Evolutionary conservation across 2,329 filamentous ascomycete genomes (phyloP), one percentile per base, ranked within the genome.

Genomic region (Lecanoromycetidae sp.): DNA sequence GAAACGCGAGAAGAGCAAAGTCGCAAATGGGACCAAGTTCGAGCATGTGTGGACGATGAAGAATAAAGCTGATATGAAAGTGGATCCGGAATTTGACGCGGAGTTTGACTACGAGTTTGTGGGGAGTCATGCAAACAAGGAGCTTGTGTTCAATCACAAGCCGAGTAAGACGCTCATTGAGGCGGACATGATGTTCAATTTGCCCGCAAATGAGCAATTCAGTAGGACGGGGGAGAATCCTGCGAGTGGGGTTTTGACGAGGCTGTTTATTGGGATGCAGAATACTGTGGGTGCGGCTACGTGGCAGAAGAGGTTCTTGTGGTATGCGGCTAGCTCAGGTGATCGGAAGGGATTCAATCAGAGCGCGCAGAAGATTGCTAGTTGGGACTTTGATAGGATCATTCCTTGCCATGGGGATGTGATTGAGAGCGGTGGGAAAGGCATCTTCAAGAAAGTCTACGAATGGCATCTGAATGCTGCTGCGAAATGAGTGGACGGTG

Each of bases 401-500:
- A 80, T 98, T 50, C 87, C 90, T 0, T 96, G 90, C 62, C 91
- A 98, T 65, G 91, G 91, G 7, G 91, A 98, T 66, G 80, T 84
- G 13, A 79, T 96, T 55, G 82, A 91, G 62, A 74, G 61, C 1
- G 75, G 71, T 3, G 87, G 76, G 8, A 94, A 93, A 71, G 74
- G 74, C 9, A 70, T 84, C 13, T 94, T 90, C 55, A 69, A 74
- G 57, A 85, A 84, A 63, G 72, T 93, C 10, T 86, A 94, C 65
- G 75, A 75, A 57, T 95, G 88, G 87, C 84, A 93, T 68, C 61
- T 94, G 59, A 68, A 76, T 47, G 67, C 62, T 39, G 60, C 61
- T 47, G 63, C 63, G 52, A 62, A 62, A 12, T 51, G 23, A 41
- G 23, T 2, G 27, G 4, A 30, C 17, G 19, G 17, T 10, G 9